Base-by-base conservation (phyloP, 495 filamentous ascomycete species). In the Trichoderma virens region DNA sequence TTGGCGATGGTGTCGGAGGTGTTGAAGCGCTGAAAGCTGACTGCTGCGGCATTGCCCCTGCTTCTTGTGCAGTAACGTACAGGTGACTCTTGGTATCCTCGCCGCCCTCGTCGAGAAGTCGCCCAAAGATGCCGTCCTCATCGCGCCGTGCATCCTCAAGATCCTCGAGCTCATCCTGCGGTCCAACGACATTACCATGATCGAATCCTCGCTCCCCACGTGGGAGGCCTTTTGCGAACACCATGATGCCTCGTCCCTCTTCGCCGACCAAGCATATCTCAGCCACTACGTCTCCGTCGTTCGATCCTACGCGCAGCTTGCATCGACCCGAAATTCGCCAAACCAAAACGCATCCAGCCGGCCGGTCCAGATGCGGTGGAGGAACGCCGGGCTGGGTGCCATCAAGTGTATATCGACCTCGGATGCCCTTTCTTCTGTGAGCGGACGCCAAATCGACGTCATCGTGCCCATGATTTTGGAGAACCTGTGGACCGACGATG, bases 41-140 rank as follows among this genome's bases (percentile, higher is more conserved):
- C 32, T 39, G 32, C 20, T 27, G 59, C 59, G 68, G 16, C 43
- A 47, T 65, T 63, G 23, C 47, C 59, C 20, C 2, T 51, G 31
- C 62, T n/a, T 47, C 9, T 23, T n/a, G 35, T 61, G 59, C 67
- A 96, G 91, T 64, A 94, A 96, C 78, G 90, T 96, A 41, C 91
- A 96, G 75, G 91, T 97, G 64, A 95, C 91, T 23, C 86, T 97
- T 39, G 87, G 93, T 69, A 95, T 97, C 63, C 76, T 96, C 63
- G 86, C 86, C 43, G 90, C 92, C 38, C 82, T 97, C 64, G 92
- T 97, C 75, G 91, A 96, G 70, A 97, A 96, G 75, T 82, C 89
- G 23, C 91, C 91, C 35, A 90, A 91, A 72, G 91, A 96, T 70
- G 85, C 96, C 8, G 90, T 91, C 25, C 87, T 97, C 62, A 95